These are phyloP conservation scores for Salinomyces thailandicus DNA, from an alignment of 2,329 filamentous ascomycete species.

Conservation along the genomic window DNA sequence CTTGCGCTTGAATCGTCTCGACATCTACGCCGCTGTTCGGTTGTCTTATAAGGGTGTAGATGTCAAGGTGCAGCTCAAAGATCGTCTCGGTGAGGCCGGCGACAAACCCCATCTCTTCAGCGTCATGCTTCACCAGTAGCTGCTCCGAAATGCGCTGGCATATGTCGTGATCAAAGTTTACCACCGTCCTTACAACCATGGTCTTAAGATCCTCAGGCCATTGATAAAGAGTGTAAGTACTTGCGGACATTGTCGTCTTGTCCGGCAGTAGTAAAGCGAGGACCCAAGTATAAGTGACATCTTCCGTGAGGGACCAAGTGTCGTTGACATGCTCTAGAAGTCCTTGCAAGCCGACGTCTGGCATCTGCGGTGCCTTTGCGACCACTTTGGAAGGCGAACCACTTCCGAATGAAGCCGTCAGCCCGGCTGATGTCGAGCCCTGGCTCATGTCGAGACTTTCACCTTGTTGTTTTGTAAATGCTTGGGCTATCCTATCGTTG, in stretches of 20 bases:
- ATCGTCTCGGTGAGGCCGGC: slow-evolving; percentile 49
- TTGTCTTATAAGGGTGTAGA: slow-evolving; percentile 53
- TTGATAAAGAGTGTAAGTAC: slow-evolving; percentile 41
- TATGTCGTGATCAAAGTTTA: slow-evolving; percentile 45
- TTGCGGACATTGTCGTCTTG: slow-evolving; percentile 11
- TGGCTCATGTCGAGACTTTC: slow-evolving; percentile 17
- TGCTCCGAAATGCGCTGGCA: slow-evolving; percentile 23
- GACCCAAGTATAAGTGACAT: slow-evolving; percentile 47
- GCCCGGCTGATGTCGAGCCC: slow-evolving; percentile 6
- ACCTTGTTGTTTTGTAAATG: slow-evolving; percentile 14
- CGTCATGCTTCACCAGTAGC: background rate
- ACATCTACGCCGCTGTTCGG: slow-evolving; percentile 46
- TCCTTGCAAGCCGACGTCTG: slow-evolving; percentile 25
- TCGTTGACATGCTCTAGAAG: slow-evolving; percentile 40
- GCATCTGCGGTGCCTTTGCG: slow-evolving; percentile 10
- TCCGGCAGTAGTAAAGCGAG: slow-evolving; percentile 38
- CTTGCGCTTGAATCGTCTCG: slow-evolving; percentile 43
- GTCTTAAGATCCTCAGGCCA: slow-evolving; percentile 49
- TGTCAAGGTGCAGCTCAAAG: slow-evolving; percentile 58
- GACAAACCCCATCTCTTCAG: slow-evolving; percentile 12
- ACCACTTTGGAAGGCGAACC: slow-evolving; percentile 8
- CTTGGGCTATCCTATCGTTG: slow-evolving; percentile 18
- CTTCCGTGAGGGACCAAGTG: slow-evolving; percentile 38
- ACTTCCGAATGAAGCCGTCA: slow-evolving; percentile 9
- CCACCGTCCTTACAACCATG: slow-evolving; percentile 42